Evolutionary conservation across 75 land plant genomes (phyloP).

Genomic region (Cupressus sempervirens): DNA sequence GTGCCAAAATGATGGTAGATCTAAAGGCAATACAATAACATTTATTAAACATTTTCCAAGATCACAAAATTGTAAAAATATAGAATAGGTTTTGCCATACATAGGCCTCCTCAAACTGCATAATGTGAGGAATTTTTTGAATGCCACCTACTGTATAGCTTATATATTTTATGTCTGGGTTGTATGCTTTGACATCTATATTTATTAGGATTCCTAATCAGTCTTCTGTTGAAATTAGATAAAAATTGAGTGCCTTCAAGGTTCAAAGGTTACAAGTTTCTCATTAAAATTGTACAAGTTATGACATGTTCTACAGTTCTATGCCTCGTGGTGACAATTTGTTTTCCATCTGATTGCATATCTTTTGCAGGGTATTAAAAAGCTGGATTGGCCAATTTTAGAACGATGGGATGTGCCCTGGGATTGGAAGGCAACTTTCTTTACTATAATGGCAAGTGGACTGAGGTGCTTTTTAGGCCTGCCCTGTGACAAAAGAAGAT

Average conservation of each 20-base stretch:
- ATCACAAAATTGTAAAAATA: neutral
- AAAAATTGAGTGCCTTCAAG: neutral
- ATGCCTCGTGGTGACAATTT: neutral
- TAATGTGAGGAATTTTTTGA: neutral
- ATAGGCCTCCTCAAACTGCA: neutral
- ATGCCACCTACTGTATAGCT: neutral
- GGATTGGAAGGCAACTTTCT: conserved; percentile 52
- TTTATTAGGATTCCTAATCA: neutral
- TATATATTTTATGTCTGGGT: neutral
- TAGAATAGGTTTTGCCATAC: neutral
- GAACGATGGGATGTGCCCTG: conserved; percentile 69
- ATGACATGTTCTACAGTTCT: neutral
- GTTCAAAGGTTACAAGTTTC: neutral
- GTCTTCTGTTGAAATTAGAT: neutral
- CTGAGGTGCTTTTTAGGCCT: conserved; percentile 29
- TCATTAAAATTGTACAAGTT: neutral
- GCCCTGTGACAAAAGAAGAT: neutral
- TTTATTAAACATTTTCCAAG: neutral
- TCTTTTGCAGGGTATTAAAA: conserved; percentile 3
- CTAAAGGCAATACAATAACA: neutral
- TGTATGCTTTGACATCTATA: neutral
- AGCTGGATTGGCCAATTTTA: conserved; percentile 38
- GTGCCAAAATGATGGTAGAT: neutral
- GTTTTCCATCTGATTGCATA: neutral
- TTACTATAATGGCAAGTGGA: conserved; percentile 56